A percentile compares a stretch with the other conserved stretches of the same genome.
phyloP scores from a whole-genome alignment of 2,329 filamentous ascomycete species.

The Aspergillus udagawae region DNA sequence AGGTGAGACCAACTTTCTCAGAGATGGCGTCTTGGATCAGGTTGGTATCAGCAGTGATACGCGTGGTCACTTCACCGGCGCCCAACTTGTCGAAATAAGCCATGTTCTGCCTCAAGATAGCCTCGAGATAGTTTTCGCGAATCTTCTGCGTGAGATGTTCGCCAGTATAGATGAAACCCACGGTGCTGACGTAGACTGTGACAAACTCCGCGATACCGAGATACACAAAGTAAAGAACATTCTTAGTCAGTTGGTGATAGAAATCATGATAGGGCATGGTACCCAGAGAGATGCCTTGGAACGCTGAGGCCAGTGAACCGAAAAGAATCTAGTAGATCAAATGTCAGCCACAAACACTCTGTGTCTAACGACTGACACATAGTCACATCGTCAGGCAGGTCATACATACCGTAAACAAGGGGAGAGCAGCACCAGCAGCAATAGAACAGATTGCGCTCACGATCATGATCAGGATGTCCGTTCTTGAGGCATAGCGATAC shows the following conservation, averaged over 20 bases:
- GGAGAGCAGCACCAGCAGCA: conserved; percentile 68
- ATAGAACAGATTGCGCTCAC: conserved; percentile 63
- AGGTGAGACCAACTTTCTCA: conserved; percentile 76
- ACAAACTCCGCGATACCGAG: conserved; percentile 77
- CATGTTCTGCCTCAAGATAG: conserved; percentile 83
- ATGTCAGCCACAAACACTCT: conserved; percentile 4
- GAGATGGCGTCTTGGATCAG: conserved; percentile 90
- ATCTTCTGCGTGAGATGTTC: conserved; percentile 77
- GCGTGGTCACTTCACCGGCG: conserved; percentile 87
- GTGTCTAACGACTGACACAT: not conserved
- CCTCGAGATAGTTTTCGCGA: conserved; percentile 76
- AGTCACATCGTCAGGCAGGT: not conserved
- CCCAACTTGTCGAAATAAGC: conserved; percentile 91
- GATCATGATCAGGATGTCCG: conserved; percentile 61
- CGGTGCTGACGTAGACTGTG: conserved; percentile 72
- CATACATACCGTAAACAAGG: conserved; percentile 66
- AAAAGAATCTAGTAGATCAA: conserved; percentile 54
- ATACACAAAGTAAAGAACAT: conserved; percentile 81
- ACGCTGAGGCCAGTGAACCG: conserved; percentile 68
- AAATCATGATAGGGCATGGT: conserved; percentile 53
- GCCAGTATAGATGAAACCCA: conserved; percentile 85
- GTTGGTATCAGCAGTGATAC: conserved; percentile 92
- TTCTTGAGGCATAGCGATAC: conserved; percentile 65
- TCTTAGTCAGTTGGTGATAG: conserved; percentile 53
- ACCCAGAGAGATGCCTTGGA: conserved; percentile 60